Evolutionary conservation across 1,284 basidiomycete genomes (phyloP), one percentile per base, ranked within the genome.

Genomic region (Pascua sp.): DNA sequence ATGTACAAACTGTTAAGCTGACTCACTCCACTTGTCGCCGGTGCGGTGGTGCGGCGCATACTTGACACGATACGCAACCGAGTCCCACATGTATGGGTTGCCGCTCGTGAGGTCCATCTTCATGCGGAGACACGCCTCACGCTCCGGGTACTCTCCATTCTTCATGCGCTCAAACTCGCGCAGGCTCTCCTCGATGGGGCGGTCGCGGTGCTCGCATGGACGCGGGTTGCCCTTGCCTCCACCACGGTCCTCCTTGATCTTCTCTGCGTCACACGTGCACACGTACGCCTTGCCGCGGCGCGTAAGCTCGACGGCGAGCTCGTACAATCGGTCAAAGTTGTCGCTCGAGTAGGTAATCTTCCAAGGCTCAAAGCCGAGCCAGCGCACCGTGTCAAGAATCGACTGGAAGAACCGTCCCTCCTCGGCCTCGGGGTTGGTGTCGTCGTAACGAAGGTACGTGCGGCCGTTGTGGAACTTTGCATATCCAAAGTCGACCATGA

Each of bases 51-150:
- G 96, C 42, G 90, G 85, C 8, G 91, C 86, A 53, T 89, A 84
- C 58, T 98, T 83, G 45, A 98, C 91, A 40, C 96, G 87, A 75
- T 98, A 99, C 15, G 95, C 95, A 48, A 97, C 91, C 56, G 97
- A 78, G 78, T 99, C 96, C 96, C 96, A 99, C 95, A 99, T 98
- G 79, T 95, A 93, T 24, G 96, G 95, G 78, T 98, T 99, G 11
- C 90, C 89, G 60, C 91, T 90, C 52, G 85, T 82, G 42, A 98
- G 79, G 73, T 98, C 91, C 80, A 95, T 91, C 80, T 99, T 99
- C 96, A 99, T 98, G 47, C 96, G 86, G 51, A 99, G 79, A 64
- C 89, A 91, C 16, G 90, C 93, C 76, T 93, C 86, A 67, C 93
- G 92, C 45, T 93, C 91, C 54, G 85, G 81, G 78, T 95, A 98